Evolutionary conservation across 106 monocot species (phyloP), one percentile per base, ranked within the genome.

Genomic region (Vanilla planifolia): DNA sequence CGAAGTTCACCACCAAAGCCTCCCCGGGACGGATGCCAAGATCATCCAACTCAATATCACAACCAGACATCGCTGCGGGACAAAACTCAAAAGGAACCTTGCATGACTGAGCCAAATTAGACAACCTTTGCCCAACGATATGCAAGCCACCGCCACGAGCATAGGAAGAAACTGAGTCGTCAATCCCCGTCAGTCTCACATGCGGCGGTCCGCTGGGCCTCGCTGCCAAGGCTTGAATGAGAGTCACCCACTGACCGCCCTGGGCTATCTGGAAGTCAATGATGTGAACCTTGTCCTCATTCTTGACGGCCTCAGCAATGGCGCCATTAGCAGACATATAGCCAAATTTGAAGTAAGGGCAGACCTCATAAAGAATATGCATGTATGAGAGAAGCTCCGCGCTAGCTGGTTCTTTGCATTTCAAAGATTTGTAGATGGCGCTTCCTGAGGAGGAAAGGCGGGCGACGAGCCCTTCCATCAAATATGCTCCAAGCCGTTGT

Each of bases 321-420:
- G 89, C 94, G 16, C 94, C 94, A 69, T 95, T 95, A 19, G 93
- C 89, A 48, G 93, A 89, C 71, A 94, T 80, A 60, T 89, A 94
- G 5, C 85, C 93, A 40, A 94, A 94, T 63, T 94, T 94, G 65
- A 85, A 89, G 73, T 85, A 93, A 7, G 93, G 93, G 61, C 93
- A 93, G 21, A 69, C 82, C 60, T 93, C 85, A 65, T 85, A 93
- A 3, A 93, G 82, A 21, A 82, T 58, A 41, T 86, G 85, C 93
- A 94, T 94, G 59, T 94, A 94, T 14, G 93, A 94, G 26, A 94
- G 77, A 14, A 94, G 82, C 0, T 89, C 93, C 26, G 85, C 73
- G 37, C 93, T 68, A 2, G 70, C 37, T 22, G 93, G 93, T 43
- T 94, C 85, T 55, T 86, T 83, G 44, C 93, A 94, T 33, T 62